Evolutionary conservation across 1,139 yeast species (phyloP), one percentile per base, ranked within the genome.

Genomic region (Pneumocystis wakefieldiae): DNA sequence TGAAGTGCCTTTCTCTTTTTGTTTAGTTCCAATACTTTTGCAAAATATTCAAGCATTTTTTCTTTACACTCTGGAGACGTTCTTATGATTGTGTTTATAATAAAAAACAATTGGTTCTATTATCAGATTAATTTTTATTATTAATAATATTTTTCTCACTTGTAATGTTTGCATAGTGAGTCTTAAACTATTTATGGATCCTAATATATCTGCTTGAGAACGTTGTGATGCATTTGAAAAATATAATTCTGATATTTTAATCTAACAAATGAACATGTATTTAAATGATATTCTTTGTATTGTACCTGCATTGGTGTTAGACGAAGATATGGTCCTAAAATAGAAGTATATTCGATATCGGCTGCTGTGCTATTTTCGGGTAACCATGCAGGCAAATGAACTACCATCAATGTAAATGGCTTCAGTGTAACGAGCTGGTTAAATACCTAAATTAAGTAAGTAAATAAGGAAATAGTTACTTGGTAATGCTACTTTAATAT

Each of bases 1-100:
- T 87, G 95, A 68, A 87, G 84, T 61, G 97, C 97, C 69, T 87
- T 81, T 74, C 97, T 82, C 70, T 88, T 80, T 74, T 91, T 97
- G 72, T 91, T 90, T 65, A 82, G 78, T 70, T 91, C 88, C 28
- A 89, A 80, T 59, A 90, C 79, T 55, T 79, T 80, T 1, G 86
- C 86, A 73, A 91, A 83, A 80, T 86, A 90, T 63, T 77, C 73
- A 67, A 92, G 75, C 63, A 91, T 72, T 59, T 77, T 83, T 57
- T 75, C 76, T 67, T 97, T 80, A 0, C 96, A 81, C 53, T 78
- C 76, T 0, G 81, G 74, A 1, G 90, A 84, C 0, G 91, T 87
- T 67, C 97, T 80, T n/a, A 92, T 81, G 62, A 92, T 80, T 69
- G 82, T 84, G 71, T 90, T 87, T 63, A 84, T 74, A 42, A 92